phyloP scores from a whole-genome alignment of 176 grass and related monocot genomes.

The Aegilops umbellulata region DNA sequence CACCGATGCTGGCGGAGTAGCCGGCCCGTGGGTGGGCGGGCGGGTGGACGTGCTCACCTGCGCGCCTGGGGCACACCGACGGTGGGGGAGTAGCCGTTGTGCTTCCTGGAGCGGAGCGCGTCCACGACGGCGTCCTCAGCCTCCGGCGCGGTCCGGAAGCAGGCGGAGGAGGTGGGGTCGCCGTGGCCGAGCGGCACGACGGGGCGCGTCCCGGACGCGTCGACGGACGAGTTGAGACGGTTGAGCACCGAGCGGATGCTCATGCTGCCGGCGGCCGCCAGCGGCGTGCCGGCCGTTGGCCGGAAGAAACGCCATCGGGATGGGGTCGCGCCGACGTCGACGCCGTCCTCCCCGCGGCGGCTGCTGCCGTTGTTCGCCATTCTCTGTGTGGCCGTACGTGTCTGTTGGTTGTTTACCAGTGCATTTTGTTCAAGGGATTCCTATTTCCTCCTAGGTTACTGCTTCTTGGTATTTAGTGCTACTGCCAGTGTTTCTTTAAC shows the following conservation, averaged over 20 bases:
- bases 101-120: constrained; percentile 46
- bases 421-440: not conserved
- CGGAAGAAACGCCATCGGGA: constrained; percentile 53
- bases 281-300: not conserved
- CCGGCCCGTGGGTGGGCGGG: not conserved
- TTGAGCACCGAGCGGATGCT: constrained; percentile 56
- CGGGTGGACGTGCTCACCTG: constrained; percentile 30
- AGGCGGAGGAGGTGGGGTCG: constrained; percentile 62
- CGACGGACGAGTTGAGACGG: constrained; percentile 33
- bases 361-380: constrained; percentile 38
- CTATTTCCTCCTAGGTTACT: not conserved
- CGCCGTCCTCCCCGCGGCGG: not conserved
- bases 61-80: constrained; percentile 43
- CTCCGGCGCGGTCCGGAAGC: constrained; percentile 56
- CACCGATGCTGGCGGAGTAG: no score
- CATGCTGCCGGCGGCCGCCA: constrained; percentile 14
- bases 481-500: not conserved
- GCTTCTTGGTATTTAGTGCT: not conserved
- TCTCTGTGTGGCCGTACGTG: not conserved
- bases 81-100: constrained; percentile 53
- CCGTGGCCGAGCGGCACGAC: constrained; percentile 55
- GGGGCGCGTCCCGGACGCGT: constrained; percentile 34
- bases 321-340: not conserved
- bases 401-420: not conserved
- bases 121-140: constrained; percentile 74